Percentiles rank a stretch among this genome's conserved stretches.
These are phyloP conservation scores for Suaeda aralocaspica DNA, from an alignment of 148 eudicot species.

Conservation along the genomic window DNA sequence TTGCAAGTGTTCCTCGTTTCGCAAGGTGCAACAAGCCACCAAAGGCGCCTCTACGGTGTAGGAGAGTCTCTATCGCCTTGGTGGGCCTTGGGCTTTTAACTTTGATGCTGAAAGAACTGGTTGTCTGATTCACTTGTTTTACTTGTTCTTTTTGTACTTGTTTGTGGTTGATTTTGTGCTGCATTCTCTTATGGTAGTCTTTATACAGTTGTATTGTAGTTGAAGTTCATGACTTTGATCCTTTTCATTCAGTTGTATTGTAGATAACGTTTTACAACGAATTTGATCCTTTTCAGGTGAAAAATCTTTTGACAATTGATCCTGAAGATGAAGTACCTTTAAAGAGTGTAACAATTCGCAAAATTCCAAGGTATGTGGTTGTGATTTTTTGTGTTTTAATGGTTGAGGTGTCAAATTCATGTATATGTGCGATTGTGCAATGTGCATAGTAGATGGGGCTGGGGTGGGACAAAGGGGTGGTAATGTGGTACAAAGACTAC, in stretches of 20 bases:
- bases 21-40: no score
- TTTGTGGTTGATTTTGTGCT: not conserved
- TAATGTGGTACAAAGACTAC: no score
- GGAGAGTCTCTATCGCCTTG: no score
- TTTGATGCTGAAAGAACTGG: not conserved
- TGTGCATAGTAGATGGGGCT: not conserved
- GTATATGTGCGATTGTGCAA: not conserved
- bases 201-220: no score
- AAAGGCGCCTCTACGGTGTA: no score
- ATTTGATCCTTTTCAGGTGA: conserved; percentile 43
- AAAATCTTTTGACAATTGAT: conserved; percentile 79
- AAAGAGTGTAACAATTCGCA: conserved; percentile 90
- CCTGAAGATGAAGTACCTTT: conserved; percentile 84
- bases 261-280: conserved; percentile 1
- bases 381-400: not conserved
- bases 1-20: no score
- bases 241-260: not conserved
- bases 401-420: not conserved
- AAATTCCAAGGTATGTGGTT: conserved; percentile 68
- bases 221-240: not conserved
- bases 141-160: not conserved
- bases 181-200: not conserved
- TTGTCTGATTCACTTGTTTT: not conserved
- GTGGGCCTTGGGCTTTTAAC: no score
- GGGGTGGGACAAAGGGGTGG: no score